phyloP scores from a whole-genome alignment of 768 basidiomycete genomes.

The Hygrocybe coccinea region DNA sequence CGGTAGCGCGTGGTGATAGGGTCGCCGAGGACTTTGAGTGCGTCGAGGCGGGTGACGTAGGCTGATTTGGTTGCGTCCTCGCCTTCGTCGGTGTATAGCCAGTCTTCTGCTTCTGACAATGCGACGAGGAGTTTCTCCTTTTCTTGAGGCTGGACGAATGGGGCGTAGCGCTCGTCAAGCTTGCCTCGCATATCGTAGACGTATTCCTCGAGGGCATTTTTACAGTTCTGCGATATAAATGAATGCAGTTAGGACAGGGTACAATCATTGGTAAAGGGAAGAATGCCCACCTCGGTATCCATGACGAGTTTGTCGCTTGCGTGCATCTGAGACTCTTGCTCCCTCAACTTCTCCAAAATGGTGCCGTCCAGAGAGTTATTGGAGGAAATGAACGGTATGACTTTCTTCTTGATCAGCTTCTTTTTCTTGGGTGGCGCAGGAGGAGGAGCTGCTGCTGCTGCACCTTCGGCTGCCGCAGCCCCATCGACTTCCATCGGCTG shows the following conservation, averaged over 20 bases:
- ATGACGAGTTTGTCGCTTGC: constrained; percentile 90
- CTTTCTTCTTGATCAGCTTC: constrained; percentile 77
- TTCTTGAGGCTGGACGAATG: constrained; percentile 70
- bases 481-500: constrained; percentile 64
- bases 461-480: constrained; percentile 14
- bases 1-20: constrained; percentile 78
- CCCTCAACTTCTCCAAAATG: constrained; percentile 59
- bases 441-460: constrained; percentile 26
- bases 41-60: constrained; percentile 81
- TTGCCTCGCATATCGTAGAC: constrained; percentile 93
- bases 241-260: background rate
- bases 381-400: constrained; percentile 66
- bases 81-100: constrained; percentile 96
- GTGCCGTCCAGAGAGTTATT: constrained; percentile 61
- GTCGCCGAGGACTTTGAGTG: constrained; percentile 81
- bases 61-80: constrained; percentile 94
- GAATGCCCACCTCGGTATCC: constrained; percentile 80
- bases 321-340: constrained; percentile 86
- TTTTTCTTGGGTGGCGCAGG: constrained; percentile 72
- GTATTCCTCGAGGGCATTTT: constrained; percentile 98
- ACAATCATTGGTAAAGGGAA: background rate
- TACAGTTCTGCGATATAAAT: constrained; percentile 64
- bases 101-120: constrained; percentile 82
- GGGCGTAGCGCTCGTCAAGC: constrained; percentile 81
- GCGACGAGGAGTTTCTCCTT: constrained; percentile 69